These are phyloP conservation scores for Sechiopsis laciniata DNA, from an alignment of 306 rosid genomes.

Conservation along the genomic window DNA sequence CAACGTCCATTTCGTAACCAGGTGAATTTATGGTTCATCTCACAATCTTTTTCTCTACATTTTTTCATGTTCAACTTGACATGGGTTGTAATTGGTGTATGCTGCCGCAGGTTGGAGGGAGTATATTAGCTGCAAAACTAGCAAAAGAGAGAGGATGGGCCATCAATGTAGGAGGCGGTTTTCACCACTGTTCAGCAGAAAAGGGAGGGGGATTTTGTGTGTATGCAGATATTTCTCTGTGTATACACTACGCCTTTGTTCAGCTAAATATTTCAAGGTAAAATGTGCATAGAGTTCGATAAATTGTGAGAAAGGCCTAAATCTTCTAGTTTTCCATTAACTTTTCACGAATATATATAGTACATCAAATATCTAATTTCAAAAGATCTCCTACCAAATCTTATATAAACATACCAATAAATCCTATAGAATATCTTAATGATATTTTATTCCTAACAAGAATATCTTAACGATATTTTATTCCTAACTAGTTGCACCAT, in stretches of 20 bases:
- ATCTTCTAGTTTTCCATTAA: too few relatives aligned
- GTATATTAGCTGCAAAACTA: conserved; percentile 77
- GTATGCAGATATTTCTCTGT: conserved; percentile 81
- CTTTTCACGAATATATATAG: too few relatives aligned
- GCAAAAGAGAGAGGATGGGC: conserved; percentile 96
- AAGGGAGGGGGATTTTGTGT: conserved; percentile 89
- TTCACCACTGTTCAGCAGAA: conserved; percentile 82
- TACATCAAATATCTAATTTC: too few relatives aligned
- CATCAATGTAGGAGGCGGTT: conserved; percentile 91
- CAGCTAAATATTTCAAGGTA: conserved; percentile 75
- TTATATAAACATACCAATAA: too few relatives aligned
- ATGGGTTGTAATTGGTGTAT: conserved; percentile 20
- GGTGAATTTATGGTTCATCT: conserved; percentile 33
- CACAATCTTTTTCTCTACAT: background rate
- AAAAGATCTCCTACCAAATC: too few relatives aligned
- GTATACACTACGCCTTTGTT: conserved; percentile 72
- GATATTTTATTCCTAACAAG: too few relatives aligned
- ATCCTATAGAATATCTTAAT: too few relatives aligned
- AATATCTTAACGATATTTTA: too few relatives aligned
- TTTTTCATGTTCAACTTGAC: background rate
- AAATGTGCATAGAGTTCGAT: background rate
- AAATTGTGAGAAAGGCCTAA: too few relatives aligned
- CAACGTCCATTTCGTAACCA: conserved; percentile 76
- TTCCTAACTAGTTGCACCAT: too few relatives aligned
- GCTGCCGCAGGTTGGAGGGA: conserved; percentile 73